phyloP scores from a whole-genome alignment of 1,284 basidiomycete species.

The Waitea zeae region DNA sequence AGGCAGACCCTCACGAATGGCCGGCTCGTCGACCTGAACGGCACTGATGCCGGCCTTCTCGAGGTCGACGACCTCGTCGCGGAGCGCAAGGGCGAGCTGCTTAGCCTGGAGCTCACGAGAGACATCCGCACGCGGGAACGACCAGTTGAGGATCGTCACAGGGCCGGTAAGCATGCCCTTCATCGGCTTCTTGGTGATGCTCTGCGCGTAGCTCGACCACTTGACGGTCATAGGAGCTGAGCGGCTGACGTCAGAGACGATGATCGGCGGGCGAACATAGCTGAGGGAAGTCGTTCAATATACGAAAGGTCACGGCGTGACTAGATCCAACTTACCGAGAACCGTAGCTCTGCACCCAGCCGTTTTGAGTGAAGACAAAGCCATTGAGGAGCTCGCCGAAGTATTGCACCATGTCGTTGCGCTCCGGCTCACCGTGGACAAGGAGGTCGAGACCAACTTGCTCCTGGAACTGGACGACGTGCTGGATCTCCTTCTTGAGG shows the following conservation, averaged over 20 bases:
- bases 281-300: slow-evolving; percentile 30
- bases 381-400: slow-evolving; percentile 95
- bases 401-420: slow-evolving; percentile 99
- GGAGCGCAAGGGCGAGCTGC: slow-evolving; percentile 95
- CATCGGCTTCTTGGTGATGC: slow-evolving; percentile 87
- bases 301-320: slow-evolving; percentile 1
- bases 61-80: slow-evolving; percentile 96
- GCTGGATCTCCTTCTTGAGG: slow-evolving; percentile 96
- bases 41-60: slow-evolving; percentile 95
- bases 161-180: slow-evolving; percentile 99
- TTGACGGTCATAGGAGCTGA: slow-evolving; percentile 89
- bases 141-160: slow-evolving; percentile 99
- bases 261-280: slow-evolving; percentile 97
- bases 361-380: slow-evolving; percentile 97
- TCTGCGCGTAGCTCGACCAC: slow-evolving; percentile 97
- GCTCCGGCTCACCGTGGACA: slow-evolving; percentile 98
- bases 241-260: slow-evolving; percentile 96
- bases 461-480: slow-evolving; percentile 94
- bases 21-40: slow-evolving; percentile 99
- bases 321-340: slow-evolving; percentile 48
- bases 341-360: slow-evolving; percentile 98
- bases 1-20: slow-evolving; percentile 97
- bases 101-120: slow-evolving; percentile 94
- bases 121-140: slow-evolving; percentile 98
- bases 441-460: slow-evolving; percentile 90